Evolutionary conservation across 1,284 basidiomycete species (phyloP), one percentile per base, ranked within the genome.

Genomic region (Cutaneotrichosporon arboriforme): DNA sequence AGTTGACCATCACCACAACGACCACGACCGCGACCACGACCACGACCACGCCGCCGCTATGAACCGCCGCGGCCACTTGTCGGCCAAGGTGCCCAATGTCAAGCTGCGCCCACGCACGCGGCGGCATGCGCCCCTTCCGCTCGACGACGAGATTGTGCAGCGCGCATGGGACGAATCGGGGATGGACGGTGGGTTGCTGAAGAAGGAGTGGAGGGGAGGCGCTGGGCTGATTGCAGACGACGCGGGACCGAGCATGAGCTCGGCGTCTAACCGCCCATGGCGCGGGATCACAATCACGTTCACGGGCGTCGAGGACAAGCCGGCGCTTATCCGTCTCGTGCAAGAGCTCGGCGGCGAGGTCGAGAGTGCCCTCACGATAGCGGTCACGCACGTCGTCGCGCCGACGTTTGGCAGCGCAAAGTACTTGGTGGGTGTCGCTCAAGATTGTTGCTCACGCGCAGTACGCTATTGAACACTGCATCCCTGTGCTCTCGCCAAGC

Each of bases 221-320:
- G 26, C 41, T n/a, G 12, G 21, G 34, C 44, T 55, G 46, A 55
- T 36, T 14, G 2, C 47, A 68, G 68, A 68, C 37, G 68, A 68
- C 33, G 50, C 46, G 0, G 57, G 43, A 1, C 45, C 36, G 31
- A 50, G 51, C 20, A 23, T 18, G 34, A 34, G 41, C 35, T 31
- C 23, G 17, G 23, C 42, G 12, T 31, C 26, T 31, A 47, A 54
- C 20, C 65, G 51, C 52, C 72, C 72, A 17, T 71, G 69, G 70
- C 53, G 55, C 34, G 56, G 54, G 1, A 60, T 73, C 4, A 57
- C 59, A 2, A 61, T 73, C 23, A 73, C 72, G 9, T 69, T 73
- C 47, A 72, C 70, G 7, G 69, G 70, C 7, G 66, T 70, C 12
- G 72, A 73, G 14, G 62, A 71, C 47, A 73, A 73, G 60, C 63